These are phyloP conservation scores for Tilletia setariae DNA, from an alignment of 1,284 basidiomycete genomes.

Conservation along the genomic window DNA sequence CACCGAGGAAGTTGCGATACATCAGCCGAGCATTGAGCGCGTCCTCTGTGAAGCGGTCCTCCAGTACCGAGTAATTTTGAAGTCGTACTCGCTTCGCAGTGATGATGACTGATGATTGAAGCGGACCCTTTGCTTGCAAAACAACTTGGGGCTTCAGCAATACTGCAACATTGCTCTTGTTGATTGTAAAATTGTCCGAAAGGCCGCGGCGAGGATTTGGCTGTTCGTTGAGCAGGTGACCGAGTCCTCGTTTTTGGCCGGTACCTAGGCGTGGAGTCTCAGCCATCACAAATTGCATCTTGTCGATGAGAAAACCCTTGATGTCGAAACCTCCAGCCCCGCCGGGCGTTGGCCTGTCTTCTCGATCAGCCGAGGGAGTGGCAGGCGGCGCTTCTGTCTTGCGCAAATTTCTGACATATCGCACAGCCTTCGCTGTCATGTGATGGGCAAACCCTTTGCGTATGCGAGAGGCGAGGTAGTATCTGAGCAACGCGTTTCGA, in stretches of 20 bases:
- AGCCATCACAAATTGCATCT: conserved; percentile 21
- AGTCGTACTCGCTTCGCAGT: conserved; percentile 78
- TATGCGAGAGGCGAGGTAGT: conserved; percentile 78
- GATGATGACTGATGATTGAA: conserved; percentile 70
- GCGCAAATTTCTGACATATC: conserved; percentile 43
- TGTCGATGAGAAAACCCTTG: conserved; percentile 49
- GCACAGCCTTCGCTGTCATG: conserved; percentile 66
- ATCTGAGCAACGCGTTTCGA: conserved; percentile 80
- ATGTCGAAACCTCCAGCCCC: conserved; percentile 35
- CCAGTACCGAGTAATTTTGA: conserved; percentile 77
- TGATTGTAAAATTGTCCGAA: conserved; percentile 56
- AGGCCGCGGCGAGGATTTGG: conserved; percentile 25
- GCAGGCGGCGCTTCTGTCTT: conserved; percentile 17
- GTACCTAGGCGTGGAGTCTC: conserved; percentile 4
- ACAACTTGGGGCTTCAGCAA: conserved; percentile 89
- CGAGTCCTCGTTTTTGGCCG: no score
- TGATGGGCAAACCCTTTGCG: conserved; percentile 78
- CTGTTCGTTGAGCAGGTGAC: not conserved
- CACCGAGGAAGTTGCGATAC: conserved; percentile 71
- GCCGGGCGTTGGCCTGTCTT: conserved; percentile 3
- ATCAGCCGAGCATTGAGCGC: conserved; percentile 80
- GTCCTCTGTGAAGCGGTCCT: conserved; percentile 74
- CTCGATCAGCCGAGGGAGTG: conserved; percentile 6
- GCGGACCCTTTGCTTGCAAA: conserved; percentile 66
- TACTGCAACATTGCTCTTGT: conserved; percentile 72